Base-by-base conservation (phyloP, 352 stramenopile species). In the Blastocystis sp. region DNA sequence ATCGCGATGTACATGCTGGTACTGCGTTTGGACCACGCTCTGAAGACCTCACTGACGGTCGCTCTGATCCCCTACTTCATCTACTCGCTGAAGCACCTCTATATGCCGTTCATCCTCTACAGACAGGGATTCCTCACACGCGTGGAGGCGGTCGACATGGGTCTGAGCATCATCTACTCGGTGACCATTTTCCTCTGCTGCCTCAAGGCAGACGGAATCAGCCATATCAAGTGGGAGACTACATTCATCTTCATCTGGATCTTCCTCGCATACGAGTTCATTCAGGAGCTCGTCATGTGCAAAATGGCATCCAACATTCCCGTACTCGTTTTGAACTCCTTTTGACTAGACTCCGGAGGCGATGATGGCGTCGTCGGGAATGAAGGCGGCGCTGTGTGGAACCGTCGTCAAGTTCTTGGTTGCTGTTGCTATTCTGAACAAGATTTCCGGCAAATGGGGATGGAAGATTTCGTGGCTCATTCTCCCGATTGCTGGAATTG, bases 11-110 rank as follows among this genome's bases (percentile, higher is more conserved):
- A 63, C 44, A 49, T 14, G 4, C 48, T 81, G 9, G 34, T 81
- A 8, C 46, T 81, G 4, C 48, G 69, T 48, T 32, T 81, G 1
- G 69, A 81, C 34, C 42, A 81, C 34, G n/a, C 63, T 44, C 63
- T 40, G 69, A 81, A 81, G 16, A 40, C 42, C 21, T 36, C 44
- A 4, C 34, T 81, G 3, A 65, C 69, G n/a, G 29, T 64, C 24
- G 32, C 69, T 11, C 69, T 81, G 21, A 59, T 81, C 2, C 69
- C 69, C n/a, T 81, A 81, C 69, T 81, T 51, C 51, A 64, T 81
- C 48, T 81, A 81, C 69, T 27, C 69, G 16, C 34, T 81, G 1
- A 40, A 81, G 18, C 16, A 51, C 48, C 1, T 81, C n/a, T 81
- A 81, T n/a, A 81, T 81, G 69, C 69, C 69, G 24, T 29, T 63